Evolutionary conservation across 345 rosid species (phyloP), one percentile per base, ranked within the genome.

Genomic region (Acer negundo): DNA sequence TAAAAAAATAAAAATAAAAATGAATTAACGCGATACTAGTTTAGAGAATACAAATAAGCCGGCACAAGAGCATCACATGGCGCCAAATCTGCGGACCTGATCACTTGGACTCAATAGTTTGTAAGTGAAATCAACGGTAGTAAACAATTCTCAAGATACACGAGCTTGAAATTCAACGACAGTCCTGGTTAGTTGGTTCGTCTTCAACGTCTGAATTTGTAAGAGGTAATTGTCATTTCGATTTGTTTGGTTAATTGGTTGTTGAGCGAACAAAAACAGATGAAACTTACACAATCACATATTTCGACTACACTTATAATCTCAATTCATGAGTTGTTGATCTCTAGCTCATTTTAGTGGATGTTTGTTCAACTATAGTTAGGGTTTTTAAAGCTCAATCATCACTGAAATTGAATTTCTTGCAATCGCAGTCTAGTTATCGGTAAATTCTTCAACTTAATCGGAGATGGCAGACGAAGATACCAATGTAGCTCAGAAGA

Each of bases 401-500:
- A 17, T 12, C 22, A n/a, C 51, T 8, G 53, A 26, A n/a, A 26
- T 47, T 24, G 35, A 8, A 28, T 26, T 3, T 59, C 3, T 46
- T 17, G 12, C 20, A 44, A 24, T 66, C 11, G 10, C 46, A 16
- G 62, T 26, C 42, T 2, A 62, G 61, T 47, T 22, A 12, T 49
- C 40, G 13, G 26, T 31, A 42, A 12, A n/a, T 28, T 64, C 28
- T 26, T 28, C 10, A 67, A 46, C 7, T 69, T 75, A 62, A 28
- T 40, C 74, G 56, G 77, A 73, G 49, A 91, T 89, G 96, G 86
- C 84, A 12, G 87, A 73, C 1, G 92, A 76, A 53, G 90, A 80
- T 22, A 62, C 70, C 56, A 77, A 75, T 67, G 70, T 19, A 17
- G 82, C 87, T 15, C 51, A 58, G 83, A 83, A 85, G 86, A 90